Evolutionary conservation across 176 grass and related monocot genomes (phyloP).

Genomic region (Pontederia crassipes): DNA sequence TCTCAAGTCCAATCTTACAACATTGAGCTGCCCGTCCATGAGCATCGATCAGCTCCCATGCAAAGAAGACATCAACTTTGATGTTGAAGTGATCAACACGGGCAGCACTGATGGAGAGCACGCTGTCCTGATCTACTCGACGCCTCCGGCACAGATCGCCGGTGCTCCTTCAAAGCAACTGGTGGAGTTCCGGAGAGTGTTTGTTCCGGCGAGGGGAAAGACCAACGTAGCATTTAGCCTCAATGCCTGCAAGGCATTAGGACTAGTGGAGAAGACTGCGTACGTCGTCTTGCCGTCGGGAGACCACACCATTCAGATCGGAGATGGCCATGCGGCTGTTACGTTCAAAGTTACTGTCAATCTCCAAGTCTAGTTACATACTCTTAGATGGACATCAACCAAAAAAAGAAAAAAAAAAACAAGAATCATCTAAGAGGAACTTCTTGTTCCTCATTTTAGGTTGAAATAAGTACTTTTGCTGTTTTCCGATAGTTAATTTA

Average conservation of each 20-base stretch:
- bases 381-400: too few relatives aligned
- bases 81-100: background rate
- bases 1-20: background rate
- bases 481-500: too few relatives aligned
- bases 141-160: background rate
- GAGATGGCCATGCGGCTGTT: background rate
- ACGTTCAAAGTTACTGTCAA: background rate
- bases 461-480: too few relatives aligned
- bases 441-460: too few relatives aligned
- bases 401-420: too few relatives aligned
- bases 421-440: too few relatives aligned
- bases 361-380: background rate
- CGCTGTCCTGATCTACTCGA: background rate
- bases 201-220: background rate
- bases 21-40: background rate
- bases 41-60: background rate
- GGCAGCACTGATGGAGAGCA: background rate
- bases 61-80: background rate
- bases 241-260: slow-evolving; percentile 3
- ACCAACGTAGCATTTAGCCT: background rate
- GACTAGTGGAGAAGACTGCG: background rate
- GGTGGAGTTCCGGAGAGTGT: background rate
- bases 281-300: background rate
- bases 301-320: background rate
- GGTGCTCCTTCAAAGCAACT: background rate